Conservation (phyloP, 140 eudicot species). For the Anethum foeniculum region DNA sequence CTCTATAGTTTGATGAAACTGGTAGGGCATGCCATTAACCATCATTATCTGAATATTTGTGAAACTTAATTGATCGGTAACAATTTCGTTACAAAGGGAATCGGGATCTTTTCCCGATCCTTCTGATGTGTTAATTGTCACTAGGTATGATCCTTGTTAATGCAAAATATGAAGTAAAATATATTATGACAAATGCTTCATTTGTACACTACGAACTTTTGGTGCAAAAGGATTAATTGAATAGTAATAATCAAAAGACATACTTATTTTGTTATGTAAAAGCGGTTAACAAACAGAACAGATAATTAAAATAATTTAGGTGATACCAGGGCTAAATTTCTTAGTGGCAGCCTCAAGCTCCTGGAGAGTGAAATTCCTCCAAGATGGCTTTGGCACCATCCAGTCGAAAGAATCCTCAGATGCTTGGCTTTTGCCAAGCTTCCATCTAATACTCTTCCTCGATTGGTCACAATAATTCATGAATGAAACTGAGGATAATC, state of each 20-base stretch:
- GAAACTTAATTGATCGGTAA: background rate
- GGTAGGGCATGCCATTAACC: background rate
- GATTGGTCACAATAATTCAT: slow-evolving; percentile 43
- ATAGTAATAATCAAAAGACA: background rate
- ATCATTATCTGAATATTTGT: background rate
- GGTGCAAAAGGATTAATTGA: background rate
- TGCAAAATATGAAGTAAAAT: background rate
- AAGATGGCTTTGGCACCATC: slow-evolving; percentile 63
- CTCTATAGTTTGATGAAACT: background rate
- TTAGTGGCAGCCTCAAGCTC: slow-evolving; percentile 76
- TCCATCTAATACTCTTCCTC: slow-evolving; percentile 42
- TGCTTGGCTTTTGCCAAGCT: slow-evolving; percentile 31
- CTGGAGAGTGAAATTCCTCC: slow-evolving; percentile 67
- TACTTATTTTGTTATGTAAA: background rate
- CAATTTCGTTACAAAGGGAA: background rate
- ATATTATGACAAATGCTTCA: background rate
- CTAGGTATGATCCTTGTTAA: background rate
- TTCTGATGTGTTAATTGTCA: background rate
- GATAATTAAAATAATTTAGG: background rate
- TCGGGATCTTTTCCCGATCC: background rate
- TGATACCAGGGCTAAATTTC: slow-evolving; percentile 54
- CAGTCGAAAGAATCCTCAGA: slow-evolving; percentile 40
- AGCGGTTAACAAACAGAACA: background rate
- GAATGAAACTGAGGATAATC: slow-evolving; percentile 47
- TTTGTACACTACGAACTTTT: background rate